phyloP scores from a whole-genome alignment of 2,329 filamentous ascomycete species.

The Ophiostoma sp. region DNA sequence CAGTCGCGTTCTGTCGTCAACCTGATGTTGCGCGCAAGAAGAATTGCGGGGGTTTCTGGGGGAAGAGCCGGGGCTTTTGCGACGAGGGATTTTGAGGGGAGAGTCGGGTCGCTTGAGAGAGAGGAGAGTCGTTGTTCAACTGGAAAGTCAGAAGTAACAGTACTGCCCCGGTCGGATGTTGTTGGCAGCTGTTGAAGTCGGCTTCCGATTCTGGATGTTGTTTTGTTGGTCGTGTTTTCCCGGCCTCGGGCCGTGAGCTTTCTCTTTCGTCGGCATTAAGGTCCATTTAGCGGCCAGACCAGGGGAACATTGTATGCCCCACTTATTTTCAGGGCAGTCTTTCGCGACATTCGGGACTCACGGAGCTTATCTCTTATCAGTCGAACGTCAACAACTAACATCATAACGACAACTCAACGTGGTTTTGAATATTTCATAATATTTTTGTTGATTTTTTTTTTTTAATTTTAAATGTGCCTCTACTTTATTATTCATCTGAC shows the following conservation, averaged over 20 bases:
- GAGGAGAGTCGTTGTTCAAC: not conserved
- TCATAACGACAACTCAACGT: not conserved
- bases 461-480: too few species aligned
- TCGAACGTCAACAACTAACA: not conserved
- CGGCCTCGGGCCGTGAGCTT: conserved; percentile 11
- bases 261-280: conserved; percentile 12
- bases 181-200: not conserved
- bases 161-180: not conserved
- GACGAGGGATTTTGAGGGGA: not conserved
- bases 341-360: not conserved
- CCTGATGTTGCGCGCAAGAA: not conserved
- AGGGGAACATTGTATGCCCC: not conserved
- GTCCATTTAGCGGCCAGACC: not conserved
- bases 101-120: not conserved
- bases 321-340: not conserved
- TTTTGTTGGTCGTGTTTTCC: not conserved
- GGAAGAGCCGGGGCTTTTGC: not conserved
- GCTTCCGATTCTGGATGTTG: not conserved
- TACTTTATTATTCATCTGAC: too few species aligned
- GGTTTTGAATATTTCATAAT: too few species aligned
- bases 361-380: not conserved
- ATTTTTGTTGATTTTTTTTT: too few species aligned
- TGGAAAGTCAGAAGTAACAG: not conserved
- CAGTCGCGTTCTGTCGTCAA: not conserved
- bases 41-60: not conserved